phyloP scores from a whole-genome alignment of 2,329 filamentous ascomycete species.

The Arachnopeziza araneosa region DNA sequence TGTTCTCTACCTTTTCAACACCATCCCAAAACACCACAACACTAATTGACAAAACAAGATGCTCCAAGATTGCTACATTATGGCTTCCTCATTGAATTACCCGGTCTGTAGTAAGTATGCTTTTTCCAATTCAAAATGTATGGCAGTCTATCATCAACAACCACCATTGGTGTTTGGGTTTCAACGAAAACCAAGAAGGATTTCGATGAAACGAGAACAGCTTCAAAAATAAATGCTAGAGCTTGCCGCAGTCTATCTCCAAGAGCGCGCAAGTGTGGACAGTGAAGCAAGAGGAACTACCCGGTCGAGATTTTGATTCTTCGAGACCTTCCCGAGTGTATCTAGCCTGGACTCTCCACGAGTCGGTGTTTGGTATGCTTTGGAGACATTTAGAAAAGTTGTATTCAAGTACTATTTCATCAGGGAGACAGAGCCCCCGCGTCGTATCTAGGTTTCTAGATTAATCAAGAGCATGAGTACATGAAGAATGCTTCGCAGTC shows the following conservation, averaged over 20 bases:
- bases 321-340: slow-evolving; percentile 30
- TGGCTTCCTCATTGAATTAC: neutral
- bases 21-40: neutral
- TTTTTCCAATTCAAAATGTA: neutral
- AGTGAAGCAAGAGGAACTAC: slow-evolving; percentile 48
- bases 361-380: slow-evolving; percentile 29
- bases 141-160: neutral
- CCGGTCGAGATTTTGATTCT: slow-evolving; percentile 32
- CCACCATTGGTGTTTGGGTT: neutral
- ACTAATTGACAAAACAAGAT: neutral
- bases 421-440: slow-evolving; percentile 72
- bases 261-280: slow-evolving; percentile 51
- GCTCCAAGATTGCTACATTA: neutral
- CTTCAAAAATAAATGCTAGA: slow-evolving; percentile 44
- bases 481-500: slow-evolving; percentile 59
- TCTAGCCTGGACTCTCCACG: slow-evolving; percentile 25
- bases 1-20: neutral
- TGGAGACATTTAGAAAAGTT: slow-evolving; percentile 37
- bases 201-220: slow-evolving; percentile 7
- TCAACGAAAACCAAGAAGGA: neutral
- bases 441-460: slow-evolving; percentile 15
- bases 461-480: slow-evolving; percentile 29
- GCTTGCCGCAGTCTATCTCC: slow-evolving; percentile 43
- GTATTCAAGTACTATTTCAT: slow-evolving; percentile 40
- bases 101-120: neutral